Evolutionary conservation across 768 basidiomycete genomes (phyloP).

Genomic region (Termitomyces sp.): DNA sequence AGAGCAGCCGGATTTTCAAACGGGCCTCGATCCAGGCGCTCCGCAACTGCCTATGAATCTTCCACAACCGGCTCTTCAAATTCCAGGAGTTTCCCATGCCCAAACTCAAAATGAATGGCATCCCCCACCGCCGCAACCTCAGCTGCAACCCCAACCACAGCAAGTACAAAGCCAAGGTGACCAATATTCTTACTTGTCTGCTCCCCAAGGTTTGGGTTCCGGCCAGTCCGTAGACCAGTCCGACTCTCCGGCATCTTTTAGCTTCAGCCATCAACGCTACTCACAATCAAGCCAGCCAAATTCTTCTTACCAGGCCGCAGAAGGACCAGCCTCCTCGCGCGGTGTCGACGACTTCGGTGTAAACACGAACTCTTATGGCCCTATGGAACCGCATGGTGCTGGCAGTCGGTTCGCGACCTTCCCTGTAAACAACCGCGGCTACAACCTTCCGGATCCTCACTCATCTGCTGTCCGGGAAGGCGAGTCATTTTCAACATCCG

Average conservation of each 20-base stretch:
- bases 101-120: constrained; percentile 11
- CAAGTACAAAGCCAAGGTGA: neutral
- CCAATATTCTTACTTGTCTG: constrained; percentile 17
- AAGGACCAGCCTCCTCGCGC: constrained; percentile 7
- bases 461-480: constrained; percentile 16
- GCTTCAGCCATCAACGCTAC: constrained; percentile 6
- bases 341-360: constrained; percentile 39
- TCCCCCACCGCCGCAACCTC: neutral
- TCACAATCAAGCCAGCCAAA: constrained; percentile 4
- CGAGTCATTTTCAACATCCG: constrained; percentile 30
- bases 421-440: constrained; percentile 39
- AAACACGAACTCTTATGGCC: constrained; percentile 16
- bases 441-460: constrained; percentile 25
- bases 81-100: neutral
- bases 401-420: constrained; percentile 64
- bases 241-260: constrained; percentile 11
- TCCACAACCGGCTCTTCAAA: constrained; percentile 5
- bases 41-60: constrained; percentile 3
- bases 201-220: constrained; percentile 22
- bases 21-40: neutral
- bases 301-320: constrained; percentile 9
- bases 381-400: constrained; percentile 16
- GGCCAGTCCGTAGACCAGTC: constrained; percentile 23
- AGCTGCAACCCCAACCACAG: neutral
- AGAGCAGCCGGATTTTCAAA: constrained; percentile 1